These are phyloP conservation scores for Globisporangium cylindrosporum DNA, from an alignment of 352 stramenopile species.

Conservation along the genomic window DNA sequence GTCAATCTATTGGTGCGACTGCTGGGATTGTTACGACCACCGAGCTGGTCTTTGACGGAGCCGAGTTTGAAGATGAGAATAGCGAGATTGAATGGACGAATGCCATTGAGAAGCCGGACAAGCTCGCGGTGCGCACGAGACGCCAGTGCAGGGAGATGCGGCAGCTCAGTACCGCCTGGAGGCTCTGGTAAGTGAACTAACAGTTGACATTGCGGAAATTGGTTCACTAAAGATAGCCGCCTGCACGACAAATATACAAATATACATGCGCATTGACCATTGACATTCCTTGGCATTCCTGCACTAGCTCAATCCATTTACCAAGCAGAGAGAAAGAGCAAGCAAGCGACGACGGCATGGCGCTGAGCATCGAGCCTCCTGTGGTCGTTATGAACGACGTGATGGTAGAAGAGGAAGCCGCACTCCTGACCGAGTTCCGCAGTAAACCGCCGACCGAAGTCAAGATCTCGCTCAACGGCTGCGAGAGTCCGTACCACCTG, in stretches of 20 bases:
- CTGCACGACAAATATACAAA: conserved; percentile 1
- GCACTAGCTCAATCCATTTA: neutral
- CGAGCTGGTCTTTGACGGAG: neutral
- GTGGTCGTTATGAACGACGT: neutral
- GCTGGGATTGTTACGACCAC: neutral
- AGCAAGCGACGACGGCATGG: neutral
- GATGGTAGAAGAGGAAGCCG: neutral
- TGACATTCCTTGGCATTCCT: neutral
- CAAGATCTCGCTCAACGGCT: conserved; percentile 34
- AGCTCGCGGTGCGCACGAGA: conserved; percentile 17
- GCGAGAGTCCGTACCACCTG: conserved; percentile 14
- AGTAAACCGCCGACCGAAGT: conserved; percentile 18
- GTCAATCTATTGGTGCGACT: neutral
- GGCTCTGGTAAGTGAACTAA: conserved; percentile 11
- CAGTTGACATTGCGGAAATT: neutral
- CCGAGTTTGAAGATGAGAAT: conserved; percentile 13
- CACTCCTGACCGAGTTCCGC: conserved; percentile 13
- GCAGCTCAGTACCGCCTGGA: conserved; percentile 10
- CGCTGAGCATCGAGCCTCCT: neutral
- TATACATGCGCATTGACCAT: neutral
- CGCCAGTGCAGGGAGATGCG: conserved; percentile 17
- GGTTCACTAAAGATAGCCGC: neutral
- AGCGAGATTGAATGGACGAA: neutral
- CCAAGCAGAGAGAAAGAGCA: neutral
- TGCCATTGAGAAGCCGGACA: neutral